Percentiles rank a stretch among this genome's conserved stretches.
These are phyloP conservation scores for Fusarium citri DNA, from an alignment of 2,329 filamentous ascomycete genomes.

Conservation along the genomic window DNA sequence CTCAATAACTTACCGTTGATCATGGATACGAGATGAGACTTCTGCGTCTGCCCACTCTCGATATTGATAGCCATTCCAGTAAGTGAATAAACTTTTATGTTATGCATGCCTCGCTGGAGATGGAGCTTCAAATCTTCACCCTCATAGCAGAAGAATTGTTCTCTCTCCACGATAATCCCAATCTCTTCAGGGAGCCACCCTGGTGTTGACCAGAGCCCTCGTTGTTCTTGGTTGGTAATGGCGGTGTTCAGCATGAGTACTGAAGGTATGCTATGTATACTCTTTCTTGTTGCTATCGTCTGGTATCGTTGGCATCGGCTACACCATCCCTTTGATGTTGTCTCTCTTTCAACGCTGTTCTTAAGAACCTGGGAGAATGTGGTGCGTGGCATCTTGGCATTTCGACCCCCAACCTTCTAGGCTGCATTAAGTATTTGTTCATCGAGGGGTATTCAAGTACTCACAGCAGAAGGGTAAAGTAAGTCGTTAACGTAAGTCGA, in stretches of 20 bases:
- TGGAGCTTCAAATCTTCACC: conserved; percentile 88
- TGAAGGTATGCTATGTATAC: conserved; percentile 81
- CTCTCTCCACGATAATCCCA: conserved; percentile 88
- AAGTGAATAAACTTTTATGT: conserved; percentile 89
- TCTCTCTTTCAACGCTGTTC: conserved; percentile 88
- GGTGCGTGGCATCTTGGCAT: conserved; percentile 63
- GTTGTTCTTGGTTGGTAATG: conserved; percentile 76
- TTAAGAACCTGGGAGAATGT: conserved; percentile 95
- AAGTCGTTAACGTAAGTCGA: conserved; percentile 88
- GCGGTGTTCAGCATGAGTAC: conserved; percentile 92
- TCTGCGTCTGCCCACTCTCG: conserved; percentile 84
- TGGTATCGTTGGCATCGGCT: conserved; percentile 91
- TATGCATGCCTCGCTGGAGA: conserved; percentile 80
- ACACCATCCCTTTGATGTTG: conserved; percentile 92
- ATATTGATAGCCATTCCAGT: conserved; percentile 92
- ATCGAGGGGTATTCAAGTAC: conserved; percentile 14
- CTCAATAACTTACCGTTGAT: conserved; percentile 73
- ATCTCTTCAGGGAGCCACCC: conserved; percentile 96
- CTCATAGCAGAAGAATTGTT: conserved; percentile 95
- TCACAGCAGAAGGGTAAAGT: conserved; percentile 72
- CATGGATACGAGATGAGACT: conserved; percentile 90
- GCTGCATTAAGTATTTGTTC: conserved; percentile 11
- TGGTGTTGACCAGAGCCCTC: conserved; percentile 86
- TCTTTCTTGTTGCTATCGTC: conserved; percentile 85
- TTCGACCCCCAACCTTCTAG: conserved; percentile 62